These are phyloP conservation scores for Penicillium rolfsii DNA, from an alignment of 2,329 filamentous ascomycete genomes.

Conservation along the genomic window DNA sequence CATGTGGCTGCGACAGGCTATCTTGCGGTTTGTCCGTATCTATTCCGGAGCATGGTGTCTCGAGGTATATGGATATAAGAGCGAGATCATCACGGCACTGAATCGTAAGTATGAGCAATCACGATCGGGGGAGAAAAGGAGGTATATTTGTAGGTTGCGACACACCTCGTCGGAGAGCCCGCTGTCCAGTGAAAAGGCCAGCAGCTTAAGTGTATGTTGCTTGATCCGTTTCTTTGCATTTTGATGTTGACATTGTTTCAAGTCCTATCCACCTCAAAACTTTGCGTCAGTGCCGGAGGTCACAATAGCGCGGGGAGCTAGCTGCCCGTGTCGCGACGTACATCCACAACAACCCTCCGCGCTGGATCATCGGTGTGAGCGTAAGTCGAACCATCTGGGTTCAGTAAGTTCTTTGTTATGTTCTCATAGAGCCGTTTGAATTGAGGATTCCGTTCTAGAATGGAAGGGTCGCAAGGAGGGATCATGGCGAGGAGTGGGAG, in stretches of 20 bases:
- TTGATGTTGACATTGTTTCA: conserved; percentile 39
- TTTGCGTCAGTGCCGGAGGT: background rate
- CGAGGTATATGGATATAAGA: conserved; percentile 44
- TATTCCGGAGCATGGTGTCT: conserved; percentile 32
- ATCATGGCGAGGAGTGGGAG: conserved; percentile 41
- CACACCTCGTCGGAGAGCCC: conserved; percentile 41
- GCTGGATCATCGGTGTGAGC: conserved; percentile 35
- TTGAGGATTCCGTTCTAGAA: conserved; percentile 46
- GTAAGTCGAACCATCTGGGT: conserved; percentile 46
- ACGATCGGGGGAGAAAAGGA: background rate
- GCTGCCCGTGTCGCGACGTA: conserved; percentile 28
- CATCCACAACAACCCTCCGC: conserved; percentile 37
- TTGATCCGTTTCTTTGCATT: conserved; percentile 41
- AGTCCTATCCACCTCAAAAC: conserved; percentile 32
- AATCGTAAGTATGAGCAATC: background rate
- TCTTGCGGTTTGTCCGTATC: conserved; percentile 24
- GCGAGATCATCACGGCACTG: conserved; percentile 42
- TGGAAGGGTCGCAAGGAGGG: conserved; percentile 45
- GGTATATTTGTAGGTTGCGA: background rate
- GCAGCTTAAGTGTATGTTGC: conserved; percentile 34
- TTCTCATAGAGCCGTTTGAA: conserved; percentile 49
- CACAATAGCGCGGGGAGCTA: background rate
- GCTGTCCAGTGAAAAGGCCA: conserved; percentile 40
- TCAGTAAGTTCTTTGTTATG: conserved; percentile 43
- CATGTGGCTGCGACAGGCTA: conserved; percentile 6